Conservation (phyloP, 345 rosid species). For the Combretum micranthum region DNA sequence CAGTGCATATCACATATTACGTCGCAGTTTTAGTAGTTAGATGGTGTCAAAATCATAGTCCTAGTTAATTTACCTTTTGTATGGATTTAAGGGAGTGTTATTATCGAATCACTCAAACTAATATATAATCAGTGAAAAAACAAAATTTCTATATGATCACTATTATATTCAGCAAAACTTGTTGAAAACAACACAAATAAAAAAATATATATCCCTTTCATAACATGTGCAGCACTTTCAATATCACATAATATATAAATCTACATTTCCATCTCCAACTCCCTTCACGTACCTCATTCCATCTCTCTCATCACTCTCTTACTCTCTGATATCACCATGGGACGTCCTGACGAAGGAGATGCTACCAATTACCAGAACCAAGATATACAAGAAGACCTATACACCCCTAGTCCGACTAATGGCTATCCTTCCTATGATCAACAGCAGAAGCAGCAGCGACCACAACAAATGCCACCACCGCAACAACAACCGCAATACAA, state of each 20-base stretch:
- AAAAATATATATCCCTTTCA: background rate
- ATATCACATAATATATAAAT: no score
- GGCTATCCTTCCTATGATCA: background rate
- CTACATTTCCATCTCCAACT: no score
- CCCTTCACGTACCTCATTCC: no score
- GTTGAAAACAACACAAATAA: background rate
- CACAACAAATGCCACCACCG: background rate
- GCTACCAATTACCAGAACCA: background rate
- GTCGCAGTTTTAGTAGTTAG: no score
- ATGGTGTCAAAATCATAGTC: no score
- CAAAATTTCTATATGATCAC: no score
- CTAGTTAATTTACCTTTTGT: no score
- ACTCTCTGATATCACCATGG: background rate
- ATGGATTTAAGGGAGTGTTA: no score
- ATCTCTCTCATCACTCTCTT: background rate
- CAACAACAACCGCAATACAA: background rate
- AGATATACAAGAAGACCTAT: background rate
- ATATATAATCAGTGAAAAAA: no score
- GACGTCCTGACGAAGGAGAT: conserved; percentile 1
- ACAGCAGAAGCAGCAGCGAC: background rate
- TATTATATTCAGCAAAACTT: no score
- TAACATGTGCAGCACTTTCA: background rate
- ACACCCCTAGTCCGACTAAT: conserved; percentile 1
- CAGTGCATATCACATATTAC: no score
- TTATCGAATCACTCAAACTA: no score